Base-by-base conservation (phyloP, 495 filamentous ascomycete genomes). In the Polyplosphaeria fusca region DNA sequence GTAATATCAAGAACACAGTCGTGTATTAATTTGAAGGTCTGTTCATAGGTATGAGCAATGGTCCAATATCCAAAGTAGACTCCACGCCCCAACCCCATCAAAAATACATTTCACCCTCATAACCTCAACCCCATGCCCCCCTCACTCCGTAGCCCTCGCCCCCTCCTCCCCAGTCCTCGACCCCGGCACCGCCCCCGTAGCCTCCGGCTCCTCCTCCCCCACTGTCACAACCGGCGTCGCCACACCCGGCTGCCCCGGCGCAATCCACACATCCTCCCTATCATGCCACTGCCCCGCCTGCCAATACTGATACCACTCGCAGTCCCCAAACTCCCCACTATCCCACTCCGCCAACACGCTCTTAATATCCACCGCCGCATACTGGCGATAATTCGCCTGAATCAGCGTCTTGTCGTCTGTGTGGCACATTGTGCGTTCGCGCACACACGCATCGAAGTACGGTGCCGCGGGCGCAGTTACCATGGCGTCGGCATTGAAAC, bases 401-500 rank as follows among this genome's bases (percentile, higher is more conserved):
- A 52, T 27, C 12, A 52, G 41, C 20, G 49, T 52, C 14, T 35
- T 26, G 38, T 42, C 27, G 5, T 27, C 38, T 43, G 27, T 12
- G 22, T 52, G 35, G n/a, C n/a, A n/a, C n/a, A n/a, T n/a, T n/a
- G n/a, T n/a, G n/a, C n/a, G n/a, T n/a, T n/a, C n/a, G n/a, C n/a
- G n/a, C 20, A 26, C 35, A 22, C 37, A 39, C 23, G 41, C 30
- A 12, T 39, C 49, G 18, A 52, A 20, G 38, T 42, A 52, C 37
- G 49, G 49, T 39, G 3, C 49, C 18, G 49, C 41, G 49, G 37
- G 49, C 49, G 43, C 30, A 13, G 49, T 52, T 22, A 52, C 41
- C 37, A 52, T 43, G 49, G 41, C 49, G 38, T 52, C 27, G 37
- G 43, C 27, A 27, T 39, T 35, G 49, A 52, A 52, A 39, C 43